Conservation (phyloP, 257 asterid species). For the Scutellaria baicalensis region DNA sequence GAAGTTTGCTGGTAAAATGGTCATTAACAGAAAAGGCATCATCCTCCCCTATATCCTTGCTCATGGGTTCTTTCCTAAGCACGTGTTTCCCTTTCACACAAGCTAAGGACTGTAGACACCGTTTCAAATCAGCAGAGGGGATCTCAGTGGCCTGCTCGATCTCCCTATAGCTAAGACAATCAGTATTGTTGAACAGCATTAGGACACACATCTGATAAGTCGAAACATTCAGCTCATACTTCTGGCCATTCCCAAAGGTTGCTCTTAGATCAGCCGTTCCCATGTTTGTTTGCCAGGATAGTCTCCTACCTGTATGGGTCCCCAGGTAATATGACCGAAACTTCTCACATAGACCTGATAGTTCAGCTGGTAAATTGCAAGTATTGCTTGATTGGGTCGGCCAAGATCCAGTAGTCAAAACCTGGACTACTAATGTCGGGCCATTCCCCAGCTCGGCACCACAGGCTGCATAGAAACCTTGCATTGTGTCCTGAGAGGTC, state of each 20-base stretch:
- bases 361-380: slow-evolving; percentile 68
- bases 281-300: slow-evolving; percentile 90
- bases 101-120: slow-evolving; percentile 82
- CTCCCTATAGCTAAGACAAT: slow-evolving; percentile 57
- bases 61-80: slow-evolving; percentile 77
- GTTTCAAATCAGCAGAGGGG: slow-evolving; percentile 65
- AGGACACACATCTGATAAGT: slow-evolving; percentile 90
- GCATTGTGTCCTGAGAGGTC: slow-evolving; percentile 89
- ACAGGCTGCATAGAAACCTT: slow-evolving; percentile 58
- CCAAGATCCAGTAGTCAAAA: slow-evolving; percentile 85
- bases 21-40: slow-evolving; percentile 64
- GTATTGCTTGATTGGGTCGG: slow-evolving; percentile 69
- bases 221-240: slow-evolving; percentile 78
- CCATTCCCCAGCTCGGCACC: slow-evolving; percentile 55
- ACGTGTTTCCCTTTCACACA: slow-evolving; percentile 82
- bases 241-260: slow-evolving; percentile 73
- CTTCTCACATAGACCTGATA: slow-evolving; percentile 64
- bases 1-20: slow-evolving; percentile 65
- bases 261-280: slow-evolving; percentile 85
- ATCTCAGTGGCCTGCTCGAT: slow-evolving; percentile 82
- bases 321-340: slow-evolving; percentile 81
- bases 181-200: slow-evolving; percentile 69
- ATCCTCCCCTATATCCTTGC: slow-evolving; percentile 73
- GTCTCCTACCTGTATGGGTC: slow-evolving; percentile 71
- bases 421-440: slow-evolving; percentile 74